These are phyloP conservation scores for Candida morakotiae DNA, from an alignment of 805 yeast genomes.

Conservation along the genomic window DNA sequence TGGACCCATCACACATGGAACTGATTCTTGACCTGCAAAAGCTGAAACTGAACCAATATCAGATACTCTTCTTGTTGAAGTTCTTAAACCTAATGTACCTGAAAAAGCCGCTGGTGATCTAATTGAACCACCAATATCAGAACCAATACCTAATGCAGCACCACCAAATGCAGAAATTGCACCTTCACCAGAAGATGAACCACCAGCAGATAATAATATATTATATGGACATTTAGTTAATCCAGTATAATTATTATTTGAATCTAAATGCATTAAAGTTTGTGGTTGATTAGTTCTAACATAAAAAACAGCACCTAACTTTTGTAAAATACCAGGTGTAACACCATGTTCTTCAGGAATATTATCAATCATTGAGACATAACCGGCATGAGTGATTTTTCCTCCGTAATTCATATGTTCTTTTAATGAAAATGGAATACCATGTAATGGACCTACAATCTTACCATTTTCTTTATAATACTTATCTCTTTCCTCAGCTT, in stretches of 20 bases:
- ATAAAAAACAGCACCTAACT: conserved; percentile 41
- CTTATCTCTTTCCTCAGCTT: conserved; percentile 54
- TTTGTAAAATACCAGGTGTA: conserved; percentile 29
- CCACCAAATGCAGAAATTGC: conserved; percentile 40
- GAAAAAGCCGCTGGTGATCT: conserved; percentile 42
- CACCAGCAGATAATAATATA: conserved; percentile 36
- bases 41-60: conserved; percentile 40
- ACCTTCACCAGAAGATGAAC: conserved; percentile 45
- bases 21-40: conserved; percentile 59
- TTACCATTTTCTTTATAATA: conserved; percentile 44
- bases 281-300: conserved; percentile 44
- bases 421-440: conserved; percentile 61
- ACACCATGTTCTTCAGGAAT: conserved; percentile 26
- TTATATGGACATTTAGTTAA: conserved; percentile 36
- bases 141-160: conserved; percentile 36
- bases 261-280: conserved; percentile 42
- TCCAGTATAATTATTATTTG: conserved; percentile 37
- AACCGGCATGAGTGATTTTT: conserved; percentile 35
- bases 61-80: conserved; percentile 30
- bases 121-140: conserved; percentile 43
- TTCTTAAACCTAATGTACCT: conserved; percentile 40
- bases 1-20: conserved; percentile 67
- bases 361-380: conserved; percentile 31
- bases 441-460: conserved; percentile 60
- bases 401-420: conserved; percentile 40